phyloP scores from a whole-genome alignment of 208 protist genomes.

The Acanthamoeba pearcei region DNA sequence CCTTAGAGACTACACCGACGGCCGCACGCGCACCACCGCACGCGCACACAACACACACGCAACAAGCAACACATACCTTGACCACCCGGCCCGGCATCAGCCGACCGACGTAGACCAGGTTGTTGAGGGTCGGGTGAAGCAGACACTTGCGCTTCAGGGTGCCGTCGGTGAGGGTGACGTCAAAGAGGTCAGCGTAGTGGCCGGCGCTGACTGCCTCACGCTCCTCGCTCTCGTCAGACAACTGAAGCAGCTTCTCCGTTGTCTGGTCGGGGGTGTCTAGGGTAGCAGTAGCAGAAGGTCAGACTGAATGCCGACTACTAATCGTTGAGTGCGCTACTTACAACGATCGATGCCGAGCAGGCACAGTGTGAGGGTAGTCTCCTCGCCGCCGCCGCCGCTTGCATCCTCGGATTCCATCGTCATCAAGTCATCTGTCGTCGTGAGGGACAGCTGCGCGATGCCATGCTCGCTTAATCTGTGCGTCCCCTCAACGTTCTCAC shows the following conservation, averaged over 20 bases:
- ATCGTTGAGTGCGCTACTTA: neutral
- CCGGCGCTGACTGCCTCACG: neutral
- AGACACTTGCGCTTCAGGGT: slow-evolving; percentile 47
- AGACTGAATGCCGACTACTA: too few species aligned
- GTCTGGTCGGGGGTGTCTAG: slow-evolving; percentile 9
- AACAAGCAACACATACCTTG: neutral
- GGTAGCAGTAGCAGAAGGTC: neutral
- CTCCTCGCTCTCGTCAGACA: neutral
- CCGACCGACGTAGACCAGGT: slow-evolving; percentile 36
- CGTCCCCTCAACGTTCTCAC: too few species aligned
- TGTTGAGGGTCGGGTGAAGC: slow-evolving; percentile 50
- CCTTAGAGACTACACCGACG: neutral
- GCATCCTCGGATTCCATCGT: neutral
- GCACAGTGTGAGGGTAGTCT: neutral
- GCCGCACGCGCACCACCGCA: too few species aligned
- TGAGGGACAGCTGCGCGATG: neutral
- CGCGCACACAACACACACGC: neutral
- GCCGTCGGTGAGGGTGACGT: slow-evolving; percentile 59
- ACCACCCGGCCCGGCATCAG: neutral
- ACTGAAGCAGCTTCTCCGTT: neutral
- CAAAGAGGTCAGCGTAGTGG: slow-evolving; percentile 31
- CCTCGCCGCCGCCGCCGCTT: too few species aligned
- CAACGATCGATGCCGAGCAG: neutral
- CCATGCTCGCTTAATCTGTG: neutral
- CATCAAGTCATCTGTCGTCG: too few species aligned